Evolutionary conservation across 2,329 filamentous ascomycete species (phyloP), one percentile per base, ranked within the genome.

Genomic region (Teratosphaeriaceae sp.): DNA sequence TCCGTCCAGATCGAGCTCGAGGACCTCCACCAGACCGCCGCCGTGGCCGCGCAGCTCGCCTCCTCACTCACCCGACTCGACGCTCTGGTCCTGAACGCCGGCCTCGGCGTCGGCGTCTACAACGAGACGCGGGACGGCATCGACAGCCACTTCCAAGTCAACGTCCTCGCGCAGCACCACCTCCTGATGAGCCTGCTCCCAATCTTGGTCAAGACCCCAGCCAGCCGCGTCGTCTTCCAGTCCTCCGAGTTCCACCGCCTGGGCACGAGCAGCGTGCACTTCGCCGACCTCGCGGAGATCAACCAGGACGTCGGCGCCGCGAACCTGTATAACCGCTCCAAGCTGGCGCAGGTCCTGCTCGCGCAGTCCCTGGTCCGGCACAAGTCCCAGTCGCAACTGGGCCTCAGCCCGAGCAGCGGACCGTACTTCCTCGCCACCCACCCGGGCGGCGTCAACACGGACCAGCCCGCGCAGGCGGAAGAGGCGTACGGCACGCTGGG

Each of bases 361-460:
- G 60, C 67, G 8, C 65, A 63, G 6, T 65, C 68, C 1, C 54
- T 76, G 1, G 55, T 65, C 21, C 57, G 63, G 19, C 62, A 68
- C 15, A 64, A 67, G 42, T 54, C 59, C 20, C 56, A 59, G 3
- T 62, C 63, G 8, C 47, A 69, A 44, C 53, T 70, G 12, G 62
- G 60, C n/a, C 55, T 58, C 31, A 43, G 45, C 19, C 37, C 55
- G 2, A 45, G 50, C 27, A 37, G 47, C 19, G 41, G 47, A 30
- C 66, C 71, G 2, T 74, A 64, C 61, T 66, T 73, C 53, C 73
- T 73, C 40, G 70, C 70, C 0, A 69, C 66, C 5, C 72, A 76
- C 43, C 72, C 73, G 0, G 73, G 73, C 1, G 73, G 55, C 8
- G 68, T 75, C 12, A 50, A 49, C 5, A 75, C 72, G 0, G 68